Evolutionary conservation across 208 protist genomes (phyloP), one percentile per base, ranked within the genome.

Genomic region (Trypanosoma boissoni): DNA sequence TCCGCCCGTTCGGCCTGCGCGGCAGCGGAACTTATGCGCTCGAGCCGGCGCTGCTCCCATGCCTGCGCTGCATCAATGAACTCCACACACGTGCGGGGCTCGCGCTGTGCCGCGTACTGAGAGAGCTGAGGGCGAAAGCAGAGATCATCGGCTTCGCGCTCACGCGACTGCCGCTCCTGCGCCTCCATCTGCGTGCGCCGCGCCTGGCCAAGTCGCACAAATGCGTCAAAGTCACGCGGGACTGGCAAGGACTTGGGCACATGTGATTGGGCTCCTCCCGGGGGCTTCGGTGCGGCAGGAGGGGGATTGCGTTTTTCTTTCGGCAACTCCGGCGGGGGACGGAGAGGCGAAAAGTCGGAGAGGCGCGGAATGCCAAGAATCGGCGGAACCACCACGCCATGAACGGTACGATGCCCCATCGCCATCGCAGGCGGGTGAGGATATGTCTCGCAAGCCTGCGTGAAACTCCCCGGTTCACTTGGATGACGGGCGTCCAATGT

Each of bases 151-250:
- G 8, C 52, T 41, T 59, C 43, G 4, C 50, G 41, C 27, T 41
- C 39, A 16, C 7, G 28, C 5, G 4, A 3, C n/a, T 54, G 46
- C 12, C 21, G n/a, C 21, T 53, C 52, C 29, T 52, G 50, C 31
- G 31, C 53, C 43, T 39, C 53, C 14, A 44, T 42, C 21, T 65
- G 52, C 8, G 63, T 59, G 2, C 73, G 60, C 21, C 76, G 78
- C 36, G 60, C 60, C 46, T 66, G 44, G 0, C 73, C 80, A n/a
- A 68, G 61, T 29, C 72, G 69, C 7, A 67, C 57, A 27, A 63
- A 87, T 3, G 21, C 10, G 23, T 76, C 68, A 52, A 78, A 81
- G 8, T 57, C 71, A 2, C 45, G 51, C 42, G 72, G 77, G 42
- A 58, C 24, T 3, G 58, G 6, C 14, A 7, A 9, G 21, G 44